Percentiles rank a stretch among this genome's conserved stretches.
Conservation (phyloP, 176 grass and related monocot species). For the bread wheat (Triticum aestivum) region IWGSC_CS_RefSeq_v2.1 NC_057808.1:479865557-479866056, state of each 20-base stretch:
- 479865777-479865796: neutral
- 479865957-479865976: constrained; percentile 69
- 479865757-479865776: too few species aligned
- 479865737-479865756: neutral
- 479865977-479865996: constrained; percentile 55
- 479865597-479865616: too few species aligned
- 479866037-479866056: too few species aligned
- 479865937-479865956: constrained; percentile 80
- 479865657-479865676: neutral
- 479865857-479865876: too few species aligned
- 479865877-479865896: too few species aligned
- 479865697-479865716: neutral
- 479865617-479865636: neutral
- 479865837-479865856: too few species aligned
- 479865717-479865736: neutral
- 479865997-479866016: constrained; percentile 49
- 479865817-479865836: neutral
- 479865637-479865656: neutral
- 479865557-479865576: constrained; percentile 12
- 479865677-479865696: neutral
- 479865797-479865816: neutral
- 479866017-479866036: constrained; percentile 50
- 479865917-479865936: constrained; percentile 70
- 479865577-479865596: constrained; percentile 14
- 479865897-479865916: constrained; percentile 84